Evolutionary conservation across 805 yeast genomes (phyloP), one percentile per base, ranked within the genome.

Genomic region (Kuraishia hungarica): DNA sequence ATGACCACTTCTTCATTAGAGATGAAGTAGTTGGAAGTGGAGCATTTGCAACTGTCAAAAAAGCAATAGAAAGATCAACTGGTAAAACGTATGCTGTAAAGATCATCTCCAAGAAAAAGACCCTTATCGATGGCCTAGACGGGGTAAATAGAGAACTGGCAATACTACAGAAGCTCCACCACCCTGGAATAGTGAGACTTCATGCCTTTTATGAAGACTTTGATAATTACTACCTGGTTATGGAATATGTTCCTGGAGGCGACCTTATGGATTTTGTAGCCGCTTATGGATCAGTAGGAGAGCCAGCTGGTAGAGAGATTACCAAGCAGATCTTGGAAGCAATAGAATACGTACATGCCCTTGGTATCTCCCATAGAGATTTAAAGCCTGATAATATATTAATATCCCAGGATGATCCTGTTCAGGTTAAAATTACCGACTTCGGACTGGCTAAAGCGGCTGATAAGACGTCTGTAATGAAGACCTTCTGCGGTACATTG

Each of bases 191-290:
- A 29, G 97, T 92, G 15, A 75, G 82, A 51, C 74, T 94, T 53
- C 84, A 87, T 65, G 94, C 91, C 3, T 89, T 87, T 63, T 91
- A 84, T 66, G 97, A 92, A 65, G 97, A 93, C 66, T 72, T 76
- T 4, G 88, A 86, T 56, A 82, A 80, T 63, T 89, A 89, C 67
- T 93, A 89, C 67, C 74, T 94, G 59, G 93, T 94, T 7, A 93
- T 94, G 97, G 99, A 94, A 65, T 88, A 85, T 63, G 96, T 94
- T 26, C 86, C 96, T 1, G 97, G 97, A 17, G 99, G 99, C 24
- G 99, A 94, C 68, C 74, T 94, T 53, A 94, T 94, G 99, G 99
- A 94, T 72, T 92, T 89, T 70, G 96, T 93, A 1, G 93, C 96
- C 0, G 89, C 91, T 2, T 87, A 89, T 69, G 97, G 97, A 17